Base-by-base conservation (phyloP, 805 yeast genomes). In the Nakazawaea wickerhamii region DNA sequence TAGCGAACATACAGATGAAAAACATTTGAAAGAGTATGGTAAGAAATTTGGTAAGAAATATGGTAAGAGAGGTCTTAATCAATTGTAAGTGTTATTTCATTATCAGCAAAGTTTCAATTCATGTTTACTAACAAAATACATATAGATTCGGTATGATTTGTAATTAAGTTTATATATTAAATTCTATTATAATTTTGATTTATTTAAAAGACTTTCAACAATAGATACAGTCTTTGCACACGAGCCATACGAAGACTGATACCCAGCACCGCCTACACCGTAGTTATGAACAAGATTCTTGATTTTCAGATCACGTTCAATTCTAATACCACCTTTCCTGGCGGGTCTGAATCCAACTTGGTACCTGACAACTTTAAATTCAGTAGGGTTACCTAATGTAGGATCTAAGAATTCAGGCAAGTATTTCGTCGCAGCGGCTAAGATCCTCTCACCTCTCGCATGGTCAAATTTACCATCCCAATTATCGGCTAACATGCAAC, bases 321-420 rank as follows among this genome's bases (percentile, higher is more conserved):
- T 58, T 39, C 77, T 63, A 6, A 72, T 58, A 1, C 88, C 89
- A 8, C 75, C 77, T 4, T 58, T 50, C 55, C 87, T 68, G 1
- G 77, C 81, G 1, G 88, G 88, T 52, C 88, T 68, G 53, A 81
- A 77, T 0, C 87, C 89, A n/a, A 82, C 83, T 53, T 78, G 78
- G 26, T 70, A 57, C 37, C 68, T 63, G 17, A 64, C 62, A 14
- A 82, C 63, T 41, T 76, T 79, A 37, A 75, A 60, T 26, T 68
- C 60, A 8, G 63, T 58, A 19, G 69, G 60, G 19, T 43, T 43
- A 3, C 45, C 45, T 2, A 44, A 36, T 8, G 44, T 36, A 4
- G 57, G 57, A 14, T 64, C 58, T 58, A 72, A 60, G 17, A 83
- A 60, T 37, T 79, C 79, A 0, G 90, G 88, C 41, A 64, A 73